Conservation (phyloP, 768 basidiomycete genomes). For the Rhodosporidiobolus sp. region DNA sequence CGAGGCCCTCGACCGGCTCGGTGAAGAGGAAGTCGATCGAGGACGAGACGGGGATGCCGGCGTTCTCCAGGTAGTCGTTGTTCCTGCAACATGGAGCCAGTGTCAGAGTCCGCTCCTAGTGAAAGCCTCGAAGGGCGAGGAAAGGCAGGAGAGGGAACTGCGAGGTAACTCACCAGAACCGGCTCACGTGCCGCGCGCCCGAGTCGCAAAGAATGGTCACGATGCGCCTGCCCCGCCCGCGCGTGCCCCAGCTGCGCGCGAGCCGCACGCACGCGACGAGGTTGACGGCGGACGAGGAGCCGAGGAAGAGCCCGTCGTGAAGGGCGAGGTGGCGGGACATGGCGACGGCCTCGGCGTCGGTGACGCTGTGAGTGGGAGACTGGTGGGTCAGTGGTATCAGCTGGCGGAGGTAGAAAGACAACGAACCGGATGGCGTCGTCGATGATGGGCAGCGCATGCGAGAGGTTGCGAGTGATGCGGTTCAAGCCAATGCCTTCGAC, state of each 20-base stretch:
- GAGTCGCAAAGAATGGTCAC: conserved; percentile 92
- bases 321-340: conserved; percentile 92
- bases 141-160: not conserved
- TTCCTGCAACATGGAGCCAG: conserved; percentile 52
- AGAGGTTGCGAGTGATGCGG: conserved; percentile 83
- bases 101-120: no score
- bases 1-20: not conserved
- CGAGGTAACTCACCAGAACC: conserved; percentile 55
- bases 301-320: conserved; percentile 87
- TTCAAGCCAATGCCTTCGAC: conserved; percentile 76
- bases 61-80: conserved; percentile 55
- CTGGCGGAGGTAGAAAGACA: not conserved
- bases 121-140: not conserved
- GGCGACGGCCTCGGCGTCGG: conserved; percentile 87
- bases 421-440: conserved; percentile 80
- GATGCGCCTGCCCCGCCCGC: conserved; percentile 60
- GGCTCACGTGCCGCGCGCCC: conserved; percentile 64
- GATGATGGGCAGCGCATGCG: conserved; percentile 75
- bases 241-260: conserved; percentile 60
- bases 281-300: conserved; percentile 94
- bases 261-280: conserved; percentile 85
- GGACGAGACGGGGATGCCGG: conserved; percentile 50
- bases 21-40: conserved; percentile 17
- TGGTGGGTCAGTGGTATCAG: no score
- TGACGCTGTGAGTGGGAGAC: conserved; percentile 60